phyloP scores from a whole-genome alignment of 1,139 yeast species.

The Nadsonia starkeyi-henricii region DNA sequence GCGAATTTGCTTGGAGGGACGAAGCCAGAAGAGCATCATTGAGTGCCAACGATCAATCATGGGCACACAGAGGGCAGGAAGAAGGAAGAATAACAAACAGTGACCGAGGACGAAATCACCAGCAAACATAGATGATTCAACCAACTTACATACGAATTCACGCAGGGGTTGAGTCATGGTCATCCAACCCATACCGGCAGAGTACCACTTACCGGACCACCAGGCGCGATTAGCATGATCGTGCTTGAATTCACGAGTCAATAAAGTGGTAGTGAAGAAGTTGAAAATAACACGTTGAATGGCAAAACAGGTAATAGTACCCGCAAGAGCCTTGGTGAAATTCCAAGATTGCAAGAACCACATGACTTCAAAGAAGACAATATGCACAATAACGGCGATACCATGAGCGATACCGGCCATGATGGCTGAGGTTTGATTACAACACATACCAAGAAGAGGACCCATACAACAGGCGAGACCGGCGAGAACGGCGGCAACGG shows the following conservation, averaged over 20 bases:
- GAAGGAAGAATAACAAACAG: conserved; percentile 69
- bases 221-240: conserved; percentile 95
- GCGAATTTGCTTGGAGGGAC: conserved; percentile 94
- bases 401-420: conserved; percentile 97
- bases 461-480: conserved; percentile 94
- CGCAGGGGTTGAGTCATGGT: conserved; percentile 95
- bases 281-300: conserved; percentile 83
- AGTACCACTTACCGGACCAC: conserved; percentile 99
- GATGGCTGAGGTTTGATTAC: conserved; percentile 95
- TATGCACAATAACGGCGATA: conserved; percentile 66
- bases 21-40: conserved; percentile 96
- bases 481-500: conserved; percentile 45
- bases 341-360: conserved; percentile 94
- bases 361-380: conserved; percentile 82
- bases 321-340: conserved; percentile 77
- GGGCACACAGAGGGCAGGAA: conserved; percentile 79
- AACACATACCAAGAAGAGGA: conserved; percentile 85
- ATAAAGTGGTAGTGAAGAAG: conserved; percentile 58
- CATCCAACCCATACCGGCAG: conserved; percentile 86
- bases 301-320: conserved; percentile 73
- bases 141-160: conserved; percentile 87
- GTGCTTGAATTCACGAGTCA: conserved; percentile 95
- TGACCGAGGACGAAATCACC: conserved; percentile 95
- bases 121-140: conserved; percentile 90
- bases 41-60: conserved; percentile 96